Conservation (phyloP, 2,329 filamentous ascomycete genomes). For the Colletotrichum sp. region DNA sequence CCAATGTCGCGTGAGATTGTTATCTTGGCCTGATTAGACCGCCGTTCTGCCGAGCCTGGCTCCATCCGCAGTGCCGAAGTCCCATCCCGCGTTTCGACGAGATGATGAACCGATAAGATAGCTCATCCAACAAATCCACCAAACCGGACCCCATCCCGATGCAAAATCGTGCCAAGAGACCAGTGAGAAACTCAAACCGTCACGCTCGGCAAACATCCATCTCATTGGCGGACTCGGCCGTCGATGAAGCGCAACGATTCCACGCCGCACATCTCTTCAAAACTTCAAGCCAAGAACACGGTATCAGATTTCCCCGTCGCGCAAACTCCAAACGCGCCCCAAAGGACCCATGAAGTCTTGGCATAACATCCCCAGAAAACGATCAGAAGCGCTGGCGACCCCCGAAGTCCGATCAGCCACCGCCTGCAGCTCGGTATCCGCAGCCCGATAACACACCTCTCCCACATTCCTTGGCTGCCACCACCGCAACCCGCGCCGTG, state of each 20-base stretch:
- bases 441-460: neutral
- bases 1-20: neutral
- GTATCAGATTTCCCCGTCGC: neutral
- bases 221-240: neutral
- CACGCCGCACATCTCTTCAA: neutral
- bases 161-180: neutral
- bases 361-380: neutral
- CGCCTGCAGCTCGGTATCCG: neutral
- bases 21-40: neutral
- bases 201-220: too few relatives aligned
- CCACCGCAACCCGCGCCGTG: neutral
- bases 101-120: neutral
- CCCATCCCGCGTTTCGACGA: neutral
- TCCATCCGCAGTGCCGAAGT: neutral
- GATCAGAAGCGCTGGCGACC: neutral
- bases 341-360: neutral
- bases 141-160: neutral
- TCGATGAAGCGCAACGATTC: neutral
- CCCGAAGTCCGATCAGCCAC: neutral
- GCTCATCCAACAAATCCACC: neutral
- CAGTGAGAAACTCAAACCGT: neutral
- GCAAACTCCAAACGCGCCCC: neutral
- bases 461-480: neutral
- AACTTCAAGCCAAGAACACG: neutral
- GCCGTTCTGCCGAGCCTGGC: neutral